These are phyloP conservation scores for Cyberlindnera samutprakarnensis DNA, from an alignment of 805 yeast genomes.

Conservation along the genomic window DNA sequence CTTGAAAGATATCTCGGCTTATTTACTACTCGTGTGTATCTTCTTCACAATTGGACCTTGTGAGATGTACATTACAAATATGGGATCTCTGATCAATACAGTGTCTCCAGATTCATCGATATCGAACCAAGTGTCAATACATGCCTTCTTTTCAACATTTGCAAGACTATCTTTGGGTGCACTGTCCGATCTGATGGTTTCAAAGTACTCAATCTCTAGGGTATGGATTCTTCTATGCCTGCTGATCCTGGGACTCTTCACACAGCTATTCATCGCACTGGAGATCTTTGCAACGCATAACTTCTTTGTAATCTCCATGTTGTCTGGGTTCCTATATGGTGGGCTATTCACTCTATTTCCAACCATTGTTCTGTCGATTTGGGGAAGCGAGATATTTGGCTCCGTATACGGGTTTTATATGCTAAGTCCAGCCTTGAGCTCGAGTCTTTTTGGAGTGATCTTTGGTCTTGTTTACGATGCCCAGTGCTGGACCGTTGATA, in stretches of 20 bases:
- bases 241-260: constrained; percentile 27
- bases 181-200: constrained; percentile 51
- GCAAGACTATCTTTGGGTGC: constrained; percentile 64
- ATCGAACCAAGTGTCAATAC: constrained; percentile 48
- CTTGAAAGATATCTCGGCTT: constrained; percentile 46
- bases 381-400: constrained; percentile 87
- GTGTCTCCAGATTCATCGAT: constrained; percentile 20
- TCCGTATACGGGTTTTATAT: constrained; percentile 89
- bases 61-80: constrained; percentile 76
- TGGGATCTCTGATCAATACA: constrained; percentile 57
- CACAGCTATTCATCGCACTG: constrained; percentile 27
- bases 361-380: constrained; percentile 69
- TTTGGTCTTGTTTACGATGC: constrained; percentile 61
- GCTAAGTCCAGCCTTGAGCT: constrained; percentile 82
- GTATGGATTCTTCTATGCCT: constrained; percentile 25
- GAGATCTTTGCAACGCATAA: constrained; percentile 15
- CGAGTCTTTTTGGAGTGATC: constrained; percentile 56
- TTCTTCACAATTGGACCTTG: constrained; percentile 73
- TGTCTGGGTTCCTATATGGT: constrained; percentile 73
- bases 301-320: constrained; percentile 30
- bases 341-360: constrained; percentile 83
- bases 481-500: constrained; percentile 17
- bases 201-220: constrained; percentile 19
- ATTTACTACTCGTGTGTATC: constrained; percentile 55
- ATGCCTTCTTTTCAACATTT: constrained; percentile 61